phyloP scores from a whole-genome alignment of 2,329 filamentous ascomycete species.

The Arthrobotrys sphaeroides region DNA sequence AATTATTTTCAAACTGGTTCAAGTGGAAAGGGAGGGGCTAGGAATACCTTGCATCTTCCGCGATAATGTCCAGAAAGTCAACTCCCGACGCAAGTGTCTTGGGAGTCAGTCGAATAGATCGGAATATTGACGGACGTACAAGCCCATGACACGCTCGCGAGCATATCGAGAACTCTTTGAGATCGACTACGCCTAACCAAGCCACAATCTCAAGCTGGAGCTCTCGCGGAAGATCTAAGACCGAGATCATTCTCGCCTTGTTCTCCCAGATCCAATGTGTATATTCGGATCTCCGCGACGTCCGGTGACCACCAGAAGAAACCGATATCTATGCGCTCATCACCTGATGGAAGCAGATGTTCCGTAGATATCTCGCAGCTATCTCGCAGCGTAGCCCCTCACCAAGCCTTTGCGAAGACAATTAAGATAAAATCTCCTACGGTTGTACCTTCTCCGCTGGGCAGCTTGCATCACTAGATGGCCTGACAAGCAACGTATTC shows the following conservation, averaged over 20 bases:
- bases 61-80: neutral
- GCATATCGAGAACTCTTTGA: neutral
- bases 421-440: neutral
- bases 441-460: slow-evolving; percentile 10
- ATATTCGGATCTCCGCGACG: neutral
- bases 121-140: neutral
- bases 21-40: neutral
- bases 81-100: neutral
- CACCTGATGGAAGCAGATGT: neutral
- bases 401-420: neutral
- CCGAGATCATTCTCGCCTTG: neutral
- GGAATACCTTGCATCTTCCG: neutral
- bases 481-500: slow-evolving; percentile 19
- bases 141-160: neutral
- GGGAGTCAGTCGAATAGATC: neutral
- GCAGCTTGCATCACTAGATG: slow-evolving; percentile 3
- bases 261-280: neutral
- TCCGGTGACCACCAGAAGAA: neutral
- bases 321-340: slow-evolving; percentile 18
- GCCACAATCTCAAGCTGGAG: neutral
- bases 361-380: neutral
- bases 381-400: too few species aligned
- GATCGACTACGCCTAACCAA: neutral
- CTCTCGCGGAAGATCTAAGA: neutral
- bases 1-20: too few species aligned